These are phyloP conservation scores for Mycena latifolia DNA, from an alignment of 768 basidiomycete species.

Conservation along the genomic window DNA sequence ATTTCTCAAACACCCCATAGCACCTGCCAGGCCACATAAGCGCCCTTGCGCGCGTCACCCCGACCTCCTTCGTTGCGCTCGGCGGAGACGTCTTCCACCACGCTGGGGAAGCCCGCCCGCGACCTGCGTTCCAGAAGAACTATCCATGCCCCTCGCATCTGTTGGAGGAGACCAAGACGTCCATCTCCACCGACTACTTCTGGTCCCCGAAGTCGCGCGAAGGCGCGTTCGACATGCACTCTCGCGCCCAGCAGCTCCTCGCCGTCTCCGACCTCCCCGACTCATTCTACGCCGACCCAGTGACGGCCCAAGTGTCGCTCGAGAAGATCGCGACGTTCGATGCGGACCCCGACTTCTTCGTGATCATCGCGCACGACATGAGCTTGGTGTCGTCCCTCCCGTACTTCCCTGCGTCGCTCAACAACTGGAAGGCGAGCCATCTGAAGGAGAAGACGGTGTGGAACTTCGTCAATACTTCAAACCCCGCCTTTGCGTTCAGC, in stretches of 20 bases:
- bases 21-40: slow-evolving; percentile 24
- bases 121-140: slow-evolving; percentile 19
- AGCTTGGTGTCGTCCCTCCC: slow-evolving; percentile 15
- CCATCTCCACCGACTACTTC: slow-evolving; percentile 30
- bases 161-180: slow-evolving; percentile 15
- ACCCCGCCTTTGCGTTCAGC: slow-evolving; percentile 20
- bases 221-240: slow-evolving; percentile 27
- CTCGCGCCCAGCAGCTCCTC: slow-evolving; percentile 26
- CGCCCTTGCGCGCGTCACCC: slow-evolving; percentile 31
- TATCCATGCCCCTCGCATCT: slow-evolving; percentile 33
- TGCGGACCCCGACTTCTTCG: slow-evolving; percentile 33
- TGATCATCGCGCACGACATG: slow-evolving; percentile 31
- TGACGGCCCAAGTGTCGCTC: slow-evolving; percentile 16
- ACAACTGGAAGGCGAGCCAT: slow-evolving; percentile 20
- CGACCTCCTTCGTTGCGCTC: slow-evolving; percentile 30
- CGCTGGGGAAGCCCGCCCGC: slow-evolving; percentile 30
- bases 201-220: slow-evolving; percentile 20
- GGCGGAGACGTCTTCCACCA: slow-evolving; percentile 35
- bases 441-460: slow-evolving; percentile 26
- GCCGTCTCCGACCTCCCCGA: slow-evolving; percentile 20
- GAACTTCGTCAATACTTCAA: slow-evolving; percentile 19
- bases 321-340: slow-evolving; percentile 33
- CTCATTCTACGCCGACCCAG: slow-evolving; percentile 24
- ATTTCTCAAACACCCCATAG: not conserved
- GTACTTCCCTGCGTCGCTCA: slow-evolving; percentile 22